Conservation (phyloP, 2,329 filamentous ascomycete genomes). For the Penicillium sp. region DNA sequence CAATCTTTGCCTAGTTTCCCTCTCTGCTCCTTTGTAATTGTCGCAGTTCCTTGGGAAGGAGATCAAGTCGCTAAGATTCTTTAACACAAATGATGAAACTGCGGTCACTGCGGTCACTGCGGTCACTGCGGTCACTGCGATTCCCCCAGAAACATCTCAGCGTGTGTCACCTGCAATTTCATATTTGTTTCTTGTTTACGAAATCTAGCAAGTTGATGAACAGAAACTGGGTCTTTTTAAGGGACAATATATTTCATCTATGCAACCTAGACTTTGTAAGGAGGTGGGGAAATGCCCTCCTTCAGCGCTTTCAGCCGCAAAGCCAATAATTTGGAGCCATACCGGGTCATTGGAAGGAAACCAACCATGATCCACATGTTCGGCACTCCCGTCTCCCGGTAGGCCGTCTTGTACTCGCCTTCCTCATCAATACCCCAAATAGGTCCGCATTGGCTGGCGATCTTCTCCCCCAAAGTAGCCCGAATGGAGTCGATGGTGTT, state of each 20-base stretch:
- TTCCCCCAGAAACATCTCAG: neutral
- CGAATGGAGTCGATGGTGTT: slow-evolving; percentile 29
- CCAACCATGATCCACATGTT: slow-evolving; percentile 44
- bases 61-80: neutral
- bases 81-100: neutral
- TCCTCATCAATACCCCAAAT: slow-evolving; percentile 34
- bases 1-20: neutral
- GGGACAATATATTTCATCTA: neutral
- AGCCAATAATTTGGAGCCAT: slow-evolving; percentile 38
- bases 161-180: neutral
- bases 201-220: neutral
- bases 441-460: slow-evolving; percentile 23
- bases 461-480: slow-evolving; percentile 25
- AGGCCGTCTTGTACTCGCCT: slow-evolving; percentile 33
- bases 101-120: neutral
- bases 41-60: neutral
- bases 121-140: neutral
- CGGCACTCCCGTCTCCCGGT: slow-evolving; percentile 35
- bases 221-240: neutral
- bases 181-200: neutral
- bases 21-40: neutral
- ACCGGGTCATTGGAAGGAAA: slow-evolving; percentile 37
- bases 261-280: neutral
- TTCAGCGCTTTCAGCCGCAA: slow-evolving; percentile 35
- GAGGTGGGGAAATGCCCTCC: slow-evolving; percentile 3